Conservation (phyloP, 2,329 filamentous ascomycete species). For the Aspergillus phoenicis region DNA sequence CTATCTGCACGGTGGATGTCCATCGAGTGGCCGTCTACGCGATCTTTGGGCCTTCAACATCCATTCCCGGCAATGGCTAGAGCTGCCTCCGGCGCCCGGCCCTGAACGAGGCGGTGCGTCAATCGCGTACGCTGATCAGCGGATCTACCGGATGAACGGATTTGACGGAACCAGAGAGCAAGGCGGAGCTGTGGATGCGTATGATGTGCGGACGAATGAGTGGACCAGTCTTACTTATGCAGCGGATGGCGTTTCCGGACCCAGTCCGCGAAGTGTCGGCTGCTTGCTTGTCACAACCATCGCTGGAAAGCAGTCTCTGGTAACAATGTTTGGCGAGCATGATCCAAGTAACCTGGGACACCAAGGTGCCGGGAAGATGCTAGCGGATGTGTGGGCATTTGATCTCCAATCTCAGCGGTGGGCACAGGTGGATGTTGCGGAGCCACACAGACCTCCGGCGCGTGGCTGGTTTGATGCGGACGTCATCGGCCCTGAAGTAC, state of each 20-base stretch:
- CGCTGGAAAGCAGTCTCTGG: conserved; percentile 38
- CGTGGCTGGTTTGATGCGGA: conserved; percentile 60
- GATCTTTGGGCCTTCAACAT: conserved; percentile 82
- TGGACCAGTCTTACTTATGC: conserved; percentile 42
- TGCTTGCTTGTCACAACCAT: conserved; percentile 48
- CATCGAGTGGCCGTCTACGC: conserved; percentile 62
- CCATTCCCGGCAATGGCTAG: conserved; percentile 64
- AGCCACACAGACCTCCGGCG: conserved; percentile 38
- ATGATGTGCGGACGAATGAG: conserved; percentile 36
- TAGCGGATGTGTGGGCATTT: conserved; percentile 55
- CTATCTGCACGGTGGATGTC: conserved; percentile 75
- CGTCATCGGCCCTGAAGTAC: conserved; percentile 31
- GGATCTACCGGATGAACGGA: conserved; percentile 77
- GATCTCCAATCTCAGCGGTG: conserved; percentile 39
- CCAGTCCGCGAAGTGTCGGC: conserved; percentile 54
- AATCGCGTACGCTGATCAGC: conserved; percentile 64
- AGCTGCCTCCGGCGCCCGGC: conserved; percentile 67
- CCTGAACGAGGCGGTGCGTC: conserved; percentile 68
- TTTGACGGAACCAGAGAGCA: conserved; percentile 72
- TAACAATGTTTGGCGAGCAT: conserved; percentile 58
- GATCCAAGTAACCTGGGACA: conserved; percentile 58
- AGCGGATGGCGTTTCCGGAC: conserved; percentile 50
- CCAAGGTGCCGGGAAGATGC: conserved; percentile 59
- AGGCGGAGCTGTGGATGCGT: conserved; percentile 72
- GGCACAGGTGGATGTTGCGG: conserved; percentile 32